Percentiles rank a stretch among this genome's conserved stretches.
Conservation (phyloP, 257 asterid species). For the Coffea eugenioides region DNA sequence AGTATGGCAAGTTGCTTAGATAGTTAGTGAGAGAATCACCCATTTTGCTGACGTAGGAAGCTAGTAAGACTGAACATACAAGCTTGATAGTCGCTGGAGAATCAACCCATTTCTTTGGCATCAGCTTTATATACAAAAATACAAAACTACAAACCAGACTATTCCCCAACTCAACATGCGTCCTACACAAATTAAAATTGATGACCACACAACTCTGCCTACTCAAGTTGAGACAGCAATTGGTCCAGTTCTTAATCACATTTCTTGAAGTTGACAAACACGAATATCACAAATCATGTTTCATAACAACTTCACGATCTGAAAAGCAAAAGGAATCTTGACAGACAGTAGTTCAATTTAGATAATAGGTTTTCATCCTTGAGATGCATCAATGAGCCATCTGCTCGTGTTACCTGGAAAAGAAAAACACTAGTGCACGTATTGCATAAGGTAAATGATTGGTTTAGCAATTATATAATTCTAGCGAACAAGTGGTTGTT, state of each 20-base stretch:
- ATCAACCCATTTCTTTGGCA: slow-evolving; percentile 1
- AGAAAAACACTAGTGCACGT: too few species aligned
- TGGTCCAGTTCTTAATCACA: background rate
- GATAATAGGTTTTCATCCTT: background rate
- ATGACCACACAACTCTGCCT: background rate
- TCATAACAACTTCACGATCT: background rate
- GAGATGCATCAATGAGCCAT: background rate
- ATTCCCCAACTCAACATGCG: background rate
- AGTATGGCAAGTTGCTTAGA: background rate
- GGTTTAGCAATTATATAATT: too few species aligned
- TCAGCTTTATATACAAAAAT: background rate
- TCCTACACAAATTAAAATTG: background rate
- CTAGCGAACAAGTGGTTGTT: background rate
- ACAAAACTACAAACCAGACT: background rate
- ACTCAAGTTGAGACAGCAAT: background rate
- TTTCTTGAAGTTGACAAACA: background rate
- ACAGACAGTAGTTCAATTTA: background rate
- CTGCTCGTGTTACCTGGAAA: background rate
- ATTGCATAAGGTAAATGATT: background rate
- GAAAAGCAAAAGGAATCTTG: slow-evolving; percentile 8
- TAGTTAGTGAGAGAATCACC: background rate
- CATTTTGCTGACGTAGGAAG: too few species aligned
- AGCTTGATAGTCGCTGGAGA: background rate
- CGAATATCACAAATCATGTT: background rate
- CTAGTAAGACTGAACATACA: too few species aligned